phyloP scores from a whole-genome alignment of 192 early-diverging fungal genomes.

The Dissophora globulifera region DNA sequence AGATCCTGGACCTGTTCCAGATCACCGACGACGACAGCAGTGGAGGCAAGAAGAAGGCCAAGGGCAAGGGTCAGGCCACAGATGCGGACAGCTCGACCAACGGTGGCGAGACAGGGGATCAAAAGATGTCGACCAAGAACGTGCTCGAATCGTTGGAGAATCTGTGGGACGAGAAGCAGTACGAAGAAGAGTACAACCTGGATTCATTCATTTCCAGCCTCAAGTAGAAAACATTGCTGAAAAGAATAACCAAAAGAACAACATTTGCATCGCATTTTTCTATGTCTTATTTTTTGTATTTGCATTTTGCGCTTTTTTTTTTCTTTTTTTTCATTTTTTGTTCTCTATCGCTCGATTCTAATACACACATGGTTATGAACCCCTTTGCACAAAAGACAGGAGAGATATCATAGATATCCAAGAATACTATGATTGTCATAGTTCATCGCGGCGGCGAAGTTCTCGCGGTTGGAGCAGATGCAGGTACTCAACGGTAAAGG shows the following conservation, averaged over 20 bases:
- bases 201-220: conserved; percentile 73
- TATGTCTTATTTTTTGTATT: no score
- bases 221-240: conserved; percentile 13
- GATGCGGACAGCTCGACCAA: conserved; percentile 5
- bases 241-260: background rate
- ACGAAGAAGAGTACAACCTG: conserved; percentile 86
- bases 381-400: no score
- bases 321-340: background rate
- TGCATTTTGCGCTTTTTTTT: no score
- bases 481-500: conserved; percentile 78
- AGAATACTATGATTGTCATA: conserved; percentile 19
- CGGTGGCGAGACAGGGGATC: conserved; percentile 51
- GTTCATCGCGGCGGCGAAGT: conserved; percentile 39
- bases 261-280: no score
- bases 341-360: no score
- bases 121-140: conserved; percentile 70
- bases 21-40: conserved; percentile 66
- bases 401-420: no score
- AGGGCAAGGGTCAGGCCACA: conserved; percentile 29
- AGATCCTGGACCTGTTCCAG: conserved; percentile 93
- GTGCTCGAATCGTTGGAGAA: conserved; percentile 81
- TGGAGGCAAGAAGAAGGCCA: conserved; percentile 46
- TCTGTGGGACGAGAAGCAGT: conserved; percentile 92
- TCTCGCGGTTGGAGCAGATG: conserved; percentile 27
- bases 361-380: no score